Base-by-base conservation (phyloP, 441 rosid genomes). In the Kokia cookei region DNA sequence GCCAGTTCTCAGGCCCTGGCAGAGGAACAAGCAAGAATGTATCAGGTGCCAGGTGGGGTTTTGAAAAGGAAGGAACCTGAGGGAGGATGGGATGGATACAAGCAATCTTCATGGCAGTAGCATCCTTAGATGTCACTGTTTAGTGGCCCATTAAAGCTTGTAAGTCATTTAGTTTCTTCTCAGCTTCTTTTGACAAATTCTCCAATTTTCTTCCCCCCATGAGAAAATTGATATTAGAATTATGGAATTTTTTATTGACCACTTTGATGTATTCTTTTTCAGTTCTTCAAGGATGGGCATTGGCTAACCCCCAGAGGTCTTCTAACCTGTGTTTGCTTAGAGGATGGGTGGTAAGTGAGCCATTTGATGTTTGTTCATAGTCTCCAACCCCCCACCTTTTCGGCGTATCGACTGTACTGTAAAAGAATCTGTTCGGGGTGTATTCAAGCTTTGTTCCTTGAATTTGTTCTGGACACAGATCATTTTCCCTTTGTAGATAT, bases 31-130 rank as follows among this genome's bases (percentile, higher is more conserved):
- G 81, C 91, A 74, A 85, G 91, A 79, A 81, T 86, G 69, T 88
- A 79, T 81, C 94, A 88, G 66, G 67, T 83, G 75, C 62, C 86
- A 29, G 84, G 91, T 65, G 84, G 90, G 19, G 51, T 79, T 72
- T 84, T 83, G 35, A 90, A 83, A 86, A 90, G 91, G 79, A 90
- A 86, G 72, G 94, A 90, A 67, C 92, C 92, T 2, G 94, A 88
- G 6, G 94, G 92, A n/a, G 94, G 94, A 54, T 85, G 91, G 91
- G 92, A 90, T 78, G 88, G 86, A 50, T 86, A 84, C 79, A 86
- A 76, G 82, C 91, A 87, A 29, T 76, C 85, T 35, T 78, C 88
- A 51, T 90, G 92, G 94, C 94, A 83, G 77, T 87, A 85, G 85
- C 75, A 47, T 53, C 70, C 75, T 64, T 27, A 66, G 40, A 57